Evolutionary conservation across 805 yeast species (phyloP).

Genomic region (Lipomyces japonicus): DNA sequence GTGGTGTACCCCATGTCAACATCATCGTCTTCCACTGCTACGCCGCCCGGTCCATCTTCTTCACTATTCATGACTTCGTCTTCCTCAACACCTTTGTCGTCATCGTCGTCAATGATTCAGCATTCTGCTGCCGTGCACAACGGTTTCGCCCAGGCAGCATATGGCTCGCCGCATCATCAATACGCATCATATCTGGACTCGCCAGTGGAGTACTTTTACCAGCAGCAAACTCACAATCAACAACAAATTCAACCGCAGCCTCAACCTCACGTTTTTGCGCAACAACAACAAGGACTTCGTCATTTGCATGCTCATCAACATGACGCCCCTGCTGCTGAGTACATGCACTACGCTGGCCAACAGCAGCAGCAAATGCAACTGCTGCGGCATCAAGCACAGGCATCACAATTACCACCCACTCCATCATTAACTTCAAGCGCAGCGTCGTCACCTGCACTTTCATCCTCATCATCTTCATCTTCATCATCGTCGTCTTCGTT

Average conservation of each 20-base stretch:
- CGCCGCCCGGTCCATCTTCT: conserved; percentile 2
- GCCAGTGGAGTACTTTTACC: not conserved
- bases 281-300: not conserved
- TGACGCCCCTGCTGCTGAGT: conserved; percentile 2
- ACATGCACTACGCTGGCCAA: too few relatives aligned
- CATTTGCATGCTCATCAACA: conserved; percentile 8
- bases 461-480: conserved; percentile 1
- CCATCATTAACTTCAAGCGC: conserved; percentile 5
- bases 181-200: conserved; percentile 1
- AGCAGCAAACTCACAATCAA: not conserved
- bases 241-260: not conserved
- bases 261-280: not conserved
- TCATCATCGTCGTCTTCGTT: conserved; percentile 6
- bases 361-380: not conserved
- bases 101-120: conserved; percentile 8
- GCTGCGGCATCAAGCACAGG: conserved; percentile 1
- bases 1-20: conserved; percentile 28
- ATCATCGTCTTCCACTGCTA: conserved; percentile 20
- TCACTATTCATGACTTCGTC: not conserved
- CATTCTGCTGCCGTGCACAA: not conserved
- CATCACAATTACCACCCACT: not conserved
- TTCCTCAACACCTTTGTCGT: not conserved
- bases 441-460: not conserved
- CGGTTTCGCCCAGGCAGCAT: conserved; percentile 18
- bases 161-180: not conserved